phyloP scores from a whole-genome alignment of 2,329 filamentous ascomycete genomes.

The Talaromyces sp. region DNA sequence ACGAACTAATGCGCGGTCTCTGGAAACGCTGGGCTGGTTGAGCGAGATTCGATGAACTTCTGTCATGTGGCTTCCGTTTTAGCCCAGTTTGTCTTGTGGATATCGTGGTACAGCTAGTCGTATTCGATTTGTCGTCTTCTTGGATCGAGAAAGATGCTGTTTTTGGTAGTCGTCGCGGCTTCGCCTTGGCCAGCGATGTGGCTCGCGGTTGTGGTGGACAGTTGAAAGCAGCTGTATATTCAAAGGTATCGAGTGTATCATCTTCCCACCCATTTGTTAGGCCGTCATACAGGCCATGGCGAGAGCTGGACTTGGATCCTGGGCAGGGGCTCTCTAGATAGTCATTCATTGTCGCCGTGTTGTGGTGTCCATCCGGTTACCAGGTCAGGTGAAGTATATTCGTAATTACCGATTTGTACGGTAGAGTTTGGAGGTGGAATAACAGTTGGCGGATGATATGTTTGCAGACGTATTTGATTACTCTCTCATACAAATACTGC shows the following conservation, averaged over 20 bases:
- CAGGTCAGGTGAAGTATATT: neutral
- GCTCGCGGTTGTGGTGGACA: conserved; percentile 40
- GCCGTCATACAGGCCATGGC: conserved; percentile 21
- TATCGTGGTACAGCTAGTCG: conserved; percentile 11
- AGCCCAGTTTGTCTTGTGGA: conserved; percentile 16
- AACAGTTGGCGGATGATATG: neutral
- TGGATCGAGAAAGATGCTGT: conserved; percentile 37
- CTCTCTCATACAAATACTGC: neutral
- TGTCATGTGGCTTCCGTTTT: conserved; percentile 22
- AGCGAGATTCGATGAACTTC: conserved; percentile 36
- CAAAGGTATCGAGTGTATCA: conserved; percentile 24
- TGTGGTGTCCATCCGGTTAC: neutral
- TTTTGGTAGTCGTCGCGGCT: conserved; percentile 30
- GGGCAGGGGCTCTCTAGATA: conserved; percentile 36
- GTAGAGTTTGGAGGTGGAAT: too few relatives aligned
- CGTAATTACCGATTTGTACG: too few relatives aligned
- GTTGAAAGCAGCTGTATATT: conserved; percentile 40
- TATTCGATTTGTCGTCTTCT: conserved; percentile 30
- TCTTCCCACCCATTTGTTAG: conserved; percentile 28
- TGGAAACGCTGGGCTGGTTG: conserved; percentile 42
- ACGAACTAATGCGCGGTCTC: conserved; percentile 31
- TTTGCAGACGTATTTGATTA: neutral
- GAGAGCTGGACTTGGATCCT: conserved; percentile 22
- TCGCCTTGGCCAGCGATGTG: conserved; percentile 29
- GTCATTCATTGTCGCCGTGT: conserved; percentile 3